Base-by-base conservation (phyloP, 169 alveolate genomes). In the Perkinsus olseni region DNA sequence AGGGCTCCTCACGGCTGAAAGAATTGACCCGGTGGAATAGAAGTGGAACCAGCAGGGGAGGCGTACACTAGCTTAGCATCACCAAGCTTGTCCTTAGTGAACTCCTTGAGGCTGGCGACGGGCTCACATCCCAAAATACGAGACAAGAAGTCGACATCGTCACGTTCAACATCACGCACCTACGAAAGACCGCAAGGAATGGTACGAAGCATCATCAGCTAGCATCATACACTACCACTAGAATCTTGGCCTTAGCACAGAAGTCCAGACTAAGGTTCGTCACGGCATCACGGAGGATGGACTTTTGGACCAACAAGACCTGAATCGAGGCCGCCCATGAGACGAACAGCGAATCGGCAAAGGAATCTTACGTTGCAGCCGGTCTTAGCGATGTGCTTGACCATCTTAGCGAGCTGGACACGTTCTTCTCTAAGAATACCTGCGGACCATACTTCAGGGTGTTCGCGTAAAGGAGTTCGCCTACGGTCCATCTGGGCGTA, bases 381-480 rank as follows among this genome's bases (percentile, higher is more conserved):
- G 82, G 99, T 98, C 62, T 97, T 97, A 0, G 99, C 99, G 91
- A 99, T 98, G 95, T 99, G 98, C 96, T 99, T 98, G 51, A 99
- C 99, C 99, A 99, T 97, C 93, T 98, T 98, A 13, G 99, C 99
- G 91, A 99, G 98, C 92, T 98, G 97, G 45, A 98, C 95, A 94
- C 99, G 96, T 95, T 99, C 99, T 97, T 99, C 99, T 91, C 99
- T 97, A 92, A 99, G 96, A 91, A 99, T 96, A 94, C 99, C 97
- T 94, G 98, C 99, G 36, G 8, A 8, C 28, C 92, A 21, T 3
- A 28, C 92, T 8, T n/a, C 92, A 17, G 4, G 36, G 8, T 3
- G 34, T 21, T 39, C 1, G 38, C 38, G 74, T 36, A 8, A n/a
- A n/a, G n/a, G 90, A 34, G 31, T 21, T 36, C 0, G n/a, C 91